These are phyloP conservation scores for Xerocomus cyaneibrunnescens DNA, from an alignment of 1,284 basidiomycete genomes.

Conservation along the genomic window DNA sequence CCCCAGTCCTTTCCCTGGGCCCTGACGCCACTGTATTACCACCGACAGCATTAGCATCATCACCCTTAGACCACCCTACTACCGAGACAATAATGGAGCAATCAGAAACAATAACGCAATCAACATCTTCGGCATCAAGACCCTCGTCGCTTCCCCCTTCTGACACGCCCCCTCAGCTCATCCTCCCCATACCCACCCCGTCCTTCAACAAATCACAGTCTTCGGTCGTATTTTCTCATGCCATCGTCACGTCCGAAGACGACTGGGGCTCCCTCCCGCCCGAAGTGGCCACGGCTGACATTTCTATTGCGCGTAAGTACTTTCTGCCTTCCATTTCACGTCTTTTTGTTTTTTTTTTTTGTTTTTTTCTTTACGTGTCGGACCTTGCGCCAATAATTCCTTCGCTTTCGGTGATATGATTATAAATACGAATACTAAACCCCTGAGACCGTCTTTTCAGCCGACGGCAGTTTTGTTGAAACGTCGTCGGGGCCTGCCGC, in stretches of 20 bases:
- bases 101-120: slow-evolving; percentile 21
- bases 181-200: slow-evolving; percentile 49
- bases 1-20: slow-evolving; percentile 10
- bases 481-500: slow-evolving; percentile 72
- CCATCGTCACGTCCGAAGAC: slow-evolving; percentile 28
- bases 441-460: slow-evolving; percentile 43
- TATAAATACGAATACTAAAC: neutral
- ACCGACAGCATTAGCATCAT: slow-evolving; percentile 24
- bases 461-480: slow-evolving; percentile 74
- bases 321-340: slow-evolving; percentile 13
- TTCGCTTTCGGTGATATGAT: neutral
- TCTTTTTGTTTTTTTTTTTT: slow-evolving; percentile 2
- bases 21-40: slow-evolving; percentile 29
- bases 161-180: slow-evolving; percentile 31
- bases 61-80: slow-evolving; percentile 26
- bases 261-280: slow-evolving; percentile 38
- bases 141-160: slow-evolving; percentile 28
- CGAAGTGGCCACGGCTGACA: slow-evolving; percentile 57
- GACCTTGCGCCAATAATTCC: slow-evolving; percentile 1
- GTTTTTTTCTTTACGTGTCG: slow-evolving; percentile 1
- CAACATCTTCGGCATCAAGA: slow-evolving; percentile 18
- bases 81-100: slow-evolving; percentile 23
- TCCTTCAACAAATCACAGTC: slow-evolving; percentile 43
- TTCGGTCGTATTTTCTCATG: slow-evolving; percentile 44
- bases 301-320: slow-evolving; percentile 60